phyloP scores from a whole-genome alignment of 257 asterid species.

The Anisodus tanguticus region DNA sequence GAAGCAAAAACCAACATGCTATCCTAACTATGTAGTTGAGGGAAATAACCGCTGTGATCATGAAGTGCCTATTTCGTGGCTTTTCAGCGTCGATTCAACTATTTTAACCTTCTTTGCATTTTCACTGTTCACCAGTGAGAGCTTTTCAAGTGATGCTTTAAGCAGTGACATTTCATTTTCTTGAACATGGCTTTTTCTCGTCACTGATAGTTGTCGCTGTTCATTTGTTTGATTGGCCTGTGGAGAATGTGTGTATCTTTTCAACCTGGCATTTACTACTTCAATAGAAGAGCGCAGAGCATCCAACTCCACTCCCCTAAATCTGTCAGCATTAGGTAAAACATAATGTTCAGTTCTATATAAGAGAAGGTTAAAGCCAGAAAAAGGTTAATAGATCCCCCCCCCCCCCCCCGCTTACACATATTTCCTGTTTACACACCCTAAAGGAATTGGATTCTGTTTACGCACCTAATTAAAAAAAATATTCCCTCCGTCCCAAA shows the following conservation, averaged over 20 bases:
- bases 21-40: neutral
- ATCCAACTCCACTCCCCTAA: slow-evolving; percentile 46
- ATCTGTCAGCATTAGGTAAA: slow-evolving; percentile 56
- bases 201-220: slow-evolving; percentile 41
- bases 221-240: slow-evolving; percentile 45
- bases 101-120: slow-evolving; percentile 70
- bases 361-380: neutral
- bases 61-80: slow-evolving; percentile 46
- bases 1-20: neutral
- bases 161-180: slow-evolving; percentile 67
- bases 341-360: slow-evolving; percentile 1
- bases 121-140: slow-evolving; percentile 69
- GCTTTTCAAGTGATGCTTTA: slow-evolving; percentile 66
- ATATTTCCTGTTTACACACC: neutral
- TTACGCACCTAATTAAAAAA: neutral
- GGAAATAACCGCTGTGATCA: neutral
- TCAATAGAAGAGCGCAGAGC: slow-evolving; percentile 58
- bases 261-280: slow-evolving; percentile 68
- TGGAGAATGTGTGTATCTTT: slow-evolving; percentile 49
- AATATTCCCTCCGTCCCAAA: no score
- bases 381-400: neutral
- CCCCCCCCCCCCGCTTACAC: slow-evolving; percentile 1
- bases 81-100: slow-evolving; percentile 67
- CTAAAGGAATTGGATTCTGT: neutral
- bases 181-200: slow-evolving; percentile 43